Percentiles rank a stretch among this genome's conserved stretches.
Evolutionary conservation across 2,329 filamentous ascomycete genomes (phyloP).

Genomic region (Magnaporthiopsis poae): DNA sequence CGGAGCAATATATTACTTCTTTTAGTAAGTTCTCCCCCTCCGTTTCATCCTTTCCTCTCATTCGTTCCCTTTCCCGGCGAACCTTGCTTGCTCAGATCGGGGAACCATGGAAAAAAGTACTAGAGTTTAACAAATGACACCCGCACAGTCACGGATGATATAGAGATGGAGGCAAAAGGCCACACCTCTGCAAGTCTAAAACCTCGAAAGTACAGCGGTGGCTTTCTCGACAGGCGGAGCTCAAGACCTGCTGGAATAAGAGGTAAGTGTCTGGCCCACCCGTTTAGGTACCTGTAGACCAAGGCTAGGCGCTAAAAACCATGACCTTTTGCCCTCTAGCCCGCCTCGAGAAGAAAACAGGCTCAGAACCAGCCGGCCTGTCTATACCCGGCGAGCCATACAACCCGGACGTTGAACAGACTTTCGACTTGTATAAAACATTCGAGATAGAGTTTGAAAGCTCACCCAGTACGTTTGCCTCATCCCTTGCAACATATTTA

Average conservation of each 20-base stretch:
- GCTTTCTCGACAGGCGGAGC: constrained; percentile 14
- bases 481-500: no score
- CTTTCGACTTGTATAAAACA: constrained; percentile 20
- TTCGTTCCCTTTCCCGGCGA: no score
- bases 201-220: constrained; percentile 17
- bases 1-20: constrained; percentile 20
- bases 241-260: constrained; percentile 17
- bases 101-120: no score
- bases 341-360: constrained; percentile 14
- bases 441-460: constrained; percentile 24
- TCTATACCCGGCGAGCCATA: constrained; percentile 18
- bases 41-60: no score
- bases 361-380: constrained; percentile 16
- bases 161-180: constrained; percentile 18
- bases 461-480: constrained; percentile 17
- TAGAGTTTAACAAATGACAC: neutral
- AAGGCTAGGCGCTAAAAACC: no score
- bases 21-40: no score
- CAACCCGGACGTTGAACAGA: constrained; percentile 17
- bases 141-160: constrained; percentile 19
- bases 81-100: no score
- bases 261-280: constrained; percentile 12
- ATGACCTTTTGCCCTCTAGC: constrained; percentile 9
- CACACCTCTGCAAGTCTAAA: constrained; percentile 20
- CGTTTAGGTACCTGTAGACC: neutral